Evolutionary conservation across 2,329 filamentous ascomycete species (phyloP), one percentile per base, ranked within the genome.

Genomic region (Ophiocordyceps camponoti-leonardi): DNA sequence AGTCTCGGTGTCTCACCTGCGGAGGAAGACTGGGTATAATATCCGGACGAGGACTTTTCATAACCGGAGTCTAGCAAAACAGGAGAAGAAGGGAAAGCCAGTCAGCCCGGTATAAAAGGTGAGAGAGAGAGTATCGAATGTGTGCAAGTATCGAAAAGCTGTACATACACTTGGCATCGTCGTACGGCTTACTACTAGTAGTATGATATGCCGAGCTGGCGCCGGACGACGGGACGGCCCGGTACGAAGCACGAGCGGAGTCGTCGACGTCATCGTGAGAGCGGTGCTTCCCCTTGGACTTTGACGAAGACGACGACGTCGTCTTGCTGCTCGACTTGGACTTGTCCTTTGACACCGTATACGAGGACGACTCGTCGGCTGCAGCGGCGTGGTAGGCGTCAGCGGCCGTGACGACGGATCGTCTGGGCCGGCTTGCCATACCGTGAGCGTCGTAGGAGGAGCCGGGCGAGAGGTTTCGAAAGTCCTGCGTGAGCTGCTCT

Each of bases 241-340:
- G 8, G 20, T 33, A 33, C 14, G 37, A 18, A 12, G 30, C 31
- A n/a, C 33, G 43, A 16, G 16, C n/a, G 41, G 26, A 42, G 5
- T 37, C 44, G 12, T 30, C 40, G 10, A 26, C 44, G 44, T 44
- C 44, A 22, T 45, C 44, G 26, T 37, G 48, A 35, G 47, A 18
- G 2, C 50, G 50, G n/a, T 47, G 45, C 30, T 47, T 50, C 19
- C 46, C 41, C 39, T 49, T 51, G 41, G 28, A 30, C 31, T 49
- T 52, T n/a, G 33, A 37, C 6, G 33, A 37, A 4, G 33, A 37
- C 16, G 33, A 37, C 16, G 31, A 35, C 8, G 23, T 5, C 20
- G 47, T 20, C 39, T 47, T 47, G 43, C 28, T 47, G 41, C 31
- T 37, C 13, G 48, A 44, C 40, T 40, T 50, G 19, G 44, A 18